Evolutionary conservation across 257 asterid species (phyloP).

Genomic region (Handroanthus guayacan): DNA sequence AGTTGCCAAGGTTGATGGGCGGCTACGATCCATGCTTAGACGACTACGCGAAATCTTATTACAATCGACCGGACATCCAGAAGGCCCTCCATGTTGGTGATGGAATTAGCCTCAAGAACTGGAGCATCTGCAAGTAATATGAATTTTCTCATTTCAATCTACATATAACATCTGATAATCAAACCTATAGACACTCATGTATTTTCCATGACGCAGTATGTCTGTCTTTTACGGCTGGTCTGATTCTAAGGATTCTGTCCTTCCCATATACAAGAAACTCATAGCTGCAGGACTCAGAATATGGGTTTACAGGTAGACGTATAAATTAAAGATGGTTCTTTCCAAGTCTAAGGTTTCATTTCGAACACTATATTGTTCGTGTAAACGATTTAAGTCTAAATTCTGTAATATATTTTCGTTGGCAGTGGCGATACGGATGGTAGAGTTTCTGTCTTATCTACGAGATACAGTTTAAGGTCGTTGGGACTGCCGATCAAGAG

Average conservation of each 20-base stretch:
- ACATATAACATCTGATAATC: background rate
- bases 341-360: background rate
- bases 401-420: constrained; percentile 2
- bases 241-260: constrained; percentile 64
- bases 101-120: constrained; percentile 58
- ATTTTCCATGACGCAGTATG: constrained; percentile 61
- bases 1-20: constrained; percentile 84
- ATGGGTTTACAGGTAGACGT: constrained; percentile 88
- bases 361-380: background rate
- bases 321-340: background rate
- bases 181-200: background rate
- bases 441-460: constrained; percentile 84
- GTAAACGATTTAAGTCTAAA: background rate
- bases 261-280: constrained; percentile 86
- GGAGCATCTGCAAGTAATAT: constrained; percentile 92
- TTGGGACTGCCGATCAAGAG: constrained; percentile 68
- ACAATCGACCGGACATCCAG: constrained; percentile 78
- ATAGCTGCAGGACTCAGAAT: constrained; percentile 74
- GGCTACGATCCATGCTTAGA: constrained; percentile 95
- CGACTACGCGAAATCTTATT: constrained; percentile 69
- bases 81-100: constrained; percentile 78
- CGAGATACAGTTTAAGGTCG: constrained; percentile 78
- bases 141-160: background rate
- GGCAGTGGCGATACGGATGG: constrained; percentile 93
- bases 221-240: constrained; percentile 62